phyloP scores from a whole-genome alignment of 768 basidiomycete genomes.

The Termitomyces sp. region DNA sequence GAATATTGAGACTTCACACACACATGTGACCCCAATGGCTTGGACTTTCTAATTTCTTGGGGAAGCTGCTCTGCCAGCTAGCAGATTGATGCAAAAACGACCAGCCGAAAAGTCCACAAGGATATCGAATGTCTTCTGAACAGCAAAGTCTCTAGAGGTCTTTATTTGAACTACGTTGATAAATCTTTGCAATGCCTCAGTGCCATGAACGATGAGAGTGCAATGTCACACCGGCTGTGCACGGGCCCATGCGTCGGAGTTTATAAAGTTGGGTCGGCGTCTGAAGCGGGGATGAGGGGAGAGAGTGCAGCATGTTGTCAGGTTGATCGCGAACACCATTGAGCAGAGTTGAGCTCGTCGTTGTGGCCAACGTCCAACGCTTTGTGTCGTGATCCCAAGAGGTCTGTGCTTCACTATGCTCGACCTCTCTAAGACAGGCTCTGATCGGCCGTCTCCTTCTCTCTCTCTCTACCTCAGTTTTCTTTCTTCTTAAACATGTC shows the following conservation, averaged over 20 bases:
- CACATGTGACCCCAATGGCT: background rate
- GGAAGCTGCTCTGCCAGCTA: no score
- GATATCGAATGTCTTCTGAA: background rate
- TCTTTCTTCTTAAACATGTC: constrained; percentile 67
- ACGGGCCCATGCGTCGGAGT: constrained; percentile 14
- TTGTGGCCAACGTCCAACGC: constrained; percentile 39
- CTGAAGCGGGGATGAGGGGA: constrained; percentile 27
- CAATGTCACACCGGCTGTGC: constrained; percentile 1
- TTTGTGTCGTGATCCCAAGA: constrained; percentile 66
- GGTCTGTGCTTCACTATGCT: constrained; percentile 94
- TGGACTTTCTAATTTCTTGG: background rate
- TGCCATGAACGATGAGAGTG: background rate
- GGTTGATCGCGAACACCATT: constrained; percentile 62
- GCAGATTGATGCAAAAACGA: background rate
- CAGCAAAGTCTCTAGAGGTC: no score
- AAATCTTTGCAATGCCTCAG: background rate
- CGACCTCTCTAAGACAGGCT: constrained; percentile 74
- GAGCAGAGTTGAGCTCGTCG: constrained; percentile 39
- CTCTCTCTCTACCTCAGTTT: constrained; percentile 57
- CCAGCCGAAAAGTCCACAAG: background rate
- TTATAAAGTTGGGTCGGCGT: constrained; percentile 34
- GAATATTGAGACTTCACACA: background rate
- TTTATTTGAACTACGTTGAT: no score
- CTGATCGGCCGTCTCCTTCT: constrained; percentile 63
- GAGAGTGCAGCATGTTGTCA: constrained; percentile 18